Evolutionary conservation across 345 rosid species (phyloP).

Genomic region (Euphorbia pulcherrima): DNA sequence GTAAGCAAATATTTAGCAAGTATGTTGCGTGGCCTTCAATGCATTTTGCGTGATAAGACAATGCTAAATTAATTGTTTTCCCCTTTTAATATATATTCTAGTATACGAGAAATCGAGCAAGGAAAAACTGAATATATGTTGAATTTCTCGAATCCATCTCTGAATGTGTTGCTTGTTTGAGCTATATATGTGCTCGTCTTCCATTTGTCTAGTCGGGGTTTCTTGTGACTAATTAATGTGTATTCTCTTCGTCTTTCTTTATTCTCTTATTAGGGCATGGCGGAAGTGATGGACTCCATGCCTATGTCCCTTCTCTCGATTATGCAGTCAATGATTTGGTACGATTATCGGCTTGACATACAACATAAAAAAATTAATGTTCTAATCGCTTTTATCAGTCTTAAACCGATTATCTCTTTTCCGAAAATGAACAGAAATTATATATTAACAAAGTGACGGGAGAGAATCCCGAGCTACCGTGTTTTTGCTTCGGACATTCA

Average conservation of each 20-base stretch:
- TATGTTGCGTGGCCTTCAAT: slow-evolving; percentile 21
- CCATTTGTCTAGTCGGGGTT: neutral
- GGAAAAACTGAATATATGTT: neutral
- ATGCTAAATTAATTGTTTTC: neutral
- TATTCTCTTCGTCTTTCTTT: slow-evolving; percentile 1
- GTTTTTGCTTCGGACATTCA: slow-evolving; percentile 35
- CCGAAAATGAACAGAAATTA: slow-evolving; percentile 15
- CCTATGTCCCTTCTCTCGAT: slow-evolving; percentile 29
- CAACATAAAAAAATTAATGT: too few species aligned
- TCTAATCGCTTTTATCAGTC: neutral
- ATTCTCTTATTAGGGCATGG: slow-evolving; percentile 25
- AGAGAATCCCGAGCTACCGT: slow-evolving; percentile 31
- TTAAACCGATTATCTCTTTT: neutral
- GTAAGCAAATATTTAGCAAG: slow-evolving; percentile 42
- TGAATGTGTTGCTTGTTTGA: neutral
- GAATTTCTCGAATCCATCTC: too few species aligned
- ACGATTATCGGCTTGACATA: neutral
- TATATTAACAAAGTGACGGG: slow-evolving; percentile 24
- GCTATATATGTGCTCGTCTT: neutral
- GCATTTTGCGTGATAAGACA: neutral
- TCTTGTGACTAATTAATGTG: neutral
- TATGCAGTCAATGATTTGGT: slow-evolving; percentile 32
- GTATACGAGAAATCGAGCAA: neutral
- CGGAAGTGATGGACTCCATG: slow-evolving; percentile 34
- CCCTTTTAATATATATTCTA: slow-evolving; percentile 5